These are phyloP conservation scores for Priceomyces haplophilus DNA, from an alignment of 805 yeast genomes.

Conservation along the genomic window DNA sequence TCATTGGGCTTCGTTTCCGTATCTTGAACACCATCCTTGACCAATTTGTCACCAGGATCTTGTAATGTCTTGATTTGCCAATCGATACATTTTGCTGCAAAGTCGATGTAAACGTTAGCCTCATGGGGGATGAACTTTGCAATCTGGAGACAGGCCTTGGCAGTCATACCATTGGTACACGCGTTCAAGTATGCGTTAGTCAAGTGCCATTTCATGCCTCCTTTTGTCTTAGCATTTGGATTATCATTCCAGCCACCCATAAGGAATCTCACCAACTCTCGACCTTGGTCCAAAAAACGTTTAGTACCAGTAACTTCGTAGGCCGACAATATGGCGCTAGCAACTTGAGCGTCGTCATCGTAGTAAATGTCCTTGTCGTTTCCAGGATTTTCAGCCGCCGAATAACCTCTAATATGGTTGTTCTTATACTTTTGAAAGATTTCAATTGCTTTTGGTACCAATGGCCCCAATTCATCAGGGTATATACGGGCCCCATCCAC, in stretches of 20 bases:
- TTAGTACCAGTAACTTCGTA: slow-evolving; percentile 63
- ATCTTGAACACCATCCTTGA: slow-evolving; percentile 59
- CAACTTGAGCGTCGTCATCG: slow-evolving; percentile 76
- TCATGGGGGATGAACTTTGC: slow-evolving; percentile 53
- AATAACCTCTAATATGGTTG: slow-evolving; percentile 50
- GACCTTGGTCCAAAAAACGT: slow-evolving; percentile 51
- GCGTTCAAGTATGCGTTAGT: slow-evolving; percentile 57
- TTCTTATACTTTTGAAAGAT: slow-evolving; percentile 53
- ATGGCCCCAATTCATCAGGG: slow-evolving; percentile 50
- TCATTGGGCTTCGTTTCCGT: slow-evolving; percentile 42
- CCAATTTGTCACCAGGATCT: slow-evolving; percentile 53
- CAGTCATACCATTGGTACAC: slow-evolving; percentile 67
- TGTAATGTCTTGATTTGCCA: slow-evolving; percentile 53
- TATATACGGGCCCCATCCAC: slow-evolving; percentile 60
- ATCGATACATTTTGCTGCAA: slow-evolving; percentile 57
- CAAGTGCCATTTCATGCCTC: slow-evolving; percentile 70
- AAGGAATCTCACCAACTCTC: slow-evolving; percentile 56
- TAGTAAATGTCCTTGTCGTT: slow-evolving; percentile 65
- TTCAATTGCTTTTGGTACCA: slow-evolving; percentile 50
- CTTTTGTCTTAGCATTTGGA: slow-evolving; percentile 41
- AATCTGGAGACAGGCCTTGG: slow-evolving; percentile 57
- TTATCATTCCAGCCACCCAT: slow-evolving; percentile 62
- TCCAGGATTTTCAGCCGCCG: slow-evolving; percentile 60
- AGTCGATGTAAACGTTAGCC: slow-evolving; percentile 45
- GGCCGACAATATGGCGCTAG: slow-evolving; percentile 60